phyloP scores from a whole-genome alignment of 2,329 filamentous ascomycete species.

The Metarhizium album region DNA sequence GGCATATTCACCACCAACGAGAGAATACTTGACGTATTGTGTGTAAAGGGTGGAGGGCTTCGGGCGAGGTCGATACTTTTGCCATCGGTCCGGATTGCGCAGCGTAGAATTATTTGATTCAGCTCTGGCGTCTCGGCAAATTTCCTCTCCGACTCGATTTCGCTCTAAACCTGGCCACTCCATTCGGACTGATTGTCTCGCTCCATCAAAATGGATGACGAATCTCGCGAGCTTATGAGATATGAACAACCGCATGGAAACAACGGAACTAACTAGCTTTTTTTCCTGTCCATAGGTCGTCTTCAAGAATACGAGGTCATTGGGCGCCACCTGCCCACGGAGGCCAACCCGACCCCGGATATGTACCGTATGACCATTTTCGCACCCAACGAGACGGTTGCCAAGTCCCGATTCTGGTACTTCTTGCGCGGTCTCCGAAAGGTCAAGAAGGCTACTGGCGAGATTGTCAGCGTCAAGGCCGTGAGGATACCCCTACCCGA shows the following conservation, averaged over 20 bases:
- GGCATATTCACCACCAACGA: not conserved
- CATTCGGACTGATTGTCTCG: not conserved
- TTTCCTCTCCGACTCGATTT: not conserved
- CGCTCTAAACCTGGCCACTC: not conserved
- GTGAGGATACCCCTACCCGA: conserved; percentile 41
- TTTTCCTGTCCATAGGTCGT: conserved; percentile 57
- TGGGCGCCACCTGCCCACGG: conserved; percentile 95
- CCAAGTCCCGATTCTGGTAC: conserved; percentile 99
- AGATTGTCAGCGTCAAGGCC: conserved; percentile 95
- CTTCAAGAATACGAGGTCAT: conserved; percentile 99
- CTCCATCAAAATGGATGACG: not conserved
- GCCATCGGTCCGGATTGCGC: not conserved
- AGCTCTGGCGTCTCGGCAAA: not conserved
- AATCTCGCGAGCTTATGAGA: not conserved
- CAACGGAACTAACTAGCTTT: not conserved
- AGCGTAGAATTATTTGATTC: not conserved
- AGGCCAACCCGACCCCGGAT: conserved; percentile 93
- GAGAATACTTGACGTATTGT: not conserved
- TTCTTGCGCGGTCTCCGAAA: conserved; percentile 98
- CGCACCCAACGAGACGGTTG: conserved; percentile 92
- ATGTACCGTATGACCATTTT: conserved; percentile 99
- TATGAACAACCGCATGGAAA: not conserved
- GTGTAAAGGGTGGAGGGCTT: not conserved
- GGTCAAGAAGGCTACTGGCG: conserved; percentile 99
- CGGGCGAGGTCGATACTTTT: not conserved